Base-by-base conservation (phyloP, 140 eudicot species). In the Erigeron philadelphicus region DNA sequence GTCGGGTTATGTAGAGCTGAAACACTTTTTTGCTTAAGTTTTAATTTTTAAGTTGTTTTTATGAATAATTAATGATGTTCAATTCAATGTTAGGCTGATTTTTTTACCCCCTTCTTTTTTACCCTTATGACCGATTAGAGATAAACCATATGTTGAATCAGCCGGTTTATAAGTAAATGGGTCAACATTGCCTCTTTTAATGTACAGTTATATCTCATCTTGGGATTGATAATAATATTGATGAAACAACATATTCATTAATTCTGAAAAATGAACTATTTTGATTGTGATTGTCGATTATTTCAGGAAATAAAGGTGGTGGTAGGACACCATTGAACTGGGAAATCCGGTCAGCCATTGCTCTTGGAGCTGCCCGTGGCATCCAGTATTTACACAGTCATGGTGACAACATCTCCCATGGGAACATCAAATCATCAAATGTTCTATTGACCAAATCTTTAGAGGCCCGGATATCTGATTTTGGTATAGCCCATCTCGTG, bases 341-440 rank as follows among this genome's bases (percentile, higher is more conserved):
- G 96, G 90, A 92, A 76, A 64, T 73, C 64, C 80, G 96, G 75
- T 88, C 96, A 50, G 31, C 68, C 68, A 88, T 92, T 59, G 98
- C 98, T 73, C 95, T 88, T 0, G 96, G 96, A 77, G 84, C 87
- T 7, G 98, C 98, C 73, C 88, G 90, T 11, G 98, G 96, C 52
- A 82, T 92, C 11, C 87, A 76, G 64, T 92, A 86, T 83, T 61
- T 92, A 1, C 98, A 92, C 68, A 75, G 85, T 21, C 95, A 82
- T 45, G 92, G 88, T 31, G 68, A 87, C 13, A 23, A 68, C 35
- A 54, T 80, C 75, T 82, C 95, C 57, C 98, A 92, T 57, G 98
- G 98, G 40, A 88, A 86, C 73, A 92, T 92, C 64, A 92, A 84
- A 67, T 86, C 98, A 17, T 92, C 98, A 52, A 92, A 92, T 67